Evolutionary conservation across 176 grass and related monocot genomes (phyloP).

Genomic region (Neostapfia colusana): DNA sequence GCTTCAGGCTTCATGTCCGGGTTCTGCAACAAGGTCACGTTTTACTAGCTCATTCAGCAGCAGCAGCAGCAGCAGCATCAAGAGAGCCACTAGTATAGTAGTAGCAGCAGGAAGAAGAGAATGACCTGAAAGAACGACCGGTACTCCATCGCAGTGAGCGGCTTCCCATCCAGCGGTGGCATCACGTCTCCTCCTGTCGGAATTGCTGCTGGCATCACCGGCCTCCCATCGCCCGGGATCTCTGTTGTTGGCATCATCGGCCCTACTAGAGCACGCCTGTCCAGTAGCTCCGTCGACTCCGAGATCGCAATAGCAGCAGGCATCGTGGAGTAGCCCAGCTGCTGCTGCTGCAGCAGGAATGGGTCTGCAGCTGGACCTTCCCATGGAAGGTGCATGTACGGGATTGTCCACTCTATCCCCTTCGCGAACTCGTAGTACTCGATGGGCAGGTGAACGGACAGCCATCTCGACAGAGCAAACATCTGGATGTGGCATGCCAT

Average conservation of each 20-base stretch:
- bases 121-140: constrained; percentile 73
- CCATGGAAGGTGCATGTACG: constrained; percentile 79
- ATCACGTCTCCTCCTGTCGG: not conserved
- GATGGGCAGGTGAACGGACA: constrained; percentile 64
- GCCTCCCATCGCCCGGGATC: constrained; percentile 14
- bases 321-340: constrained; percentile 64
- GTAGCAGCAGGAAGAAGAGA: not conserved
- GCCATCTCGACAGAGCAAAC: constrained; percentile 85
- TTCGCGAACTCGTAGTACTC: constrained; percentile 92
- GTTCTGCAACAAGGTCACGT: constrained; percentile 44
- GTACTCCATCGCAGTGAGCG: constrained; percentile 74
- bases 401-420: constrained; percentile 87
- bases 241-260: constrained; percentile 12
- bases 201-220: constrained; percentile 10
- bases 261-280: constrained; percentile 45
- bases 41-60: too few relatives aligned
- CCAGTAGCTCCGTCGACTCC: constrained; percentile 51
- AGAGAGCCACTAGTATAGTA: too few relatives aligned
- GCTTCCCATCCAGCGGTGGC: constrained; percentile 50
- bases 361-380: constrained; percentile 60
- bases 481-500: constrained; percentile 86
- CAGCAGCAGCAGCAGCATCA: too few relatives aligned
- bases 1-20: constrained; percentile 86
- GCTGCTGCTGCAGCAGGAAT: too few relatives aligned
- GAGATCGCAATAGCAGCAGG: constrained; percentile 48